Evolutionary conservation across 2,329 filamentous ascomycete species (phyloP), one percentile per base, ranked within the genome.

Genomic region (Thielaviopsis ethacetica): DNA sequence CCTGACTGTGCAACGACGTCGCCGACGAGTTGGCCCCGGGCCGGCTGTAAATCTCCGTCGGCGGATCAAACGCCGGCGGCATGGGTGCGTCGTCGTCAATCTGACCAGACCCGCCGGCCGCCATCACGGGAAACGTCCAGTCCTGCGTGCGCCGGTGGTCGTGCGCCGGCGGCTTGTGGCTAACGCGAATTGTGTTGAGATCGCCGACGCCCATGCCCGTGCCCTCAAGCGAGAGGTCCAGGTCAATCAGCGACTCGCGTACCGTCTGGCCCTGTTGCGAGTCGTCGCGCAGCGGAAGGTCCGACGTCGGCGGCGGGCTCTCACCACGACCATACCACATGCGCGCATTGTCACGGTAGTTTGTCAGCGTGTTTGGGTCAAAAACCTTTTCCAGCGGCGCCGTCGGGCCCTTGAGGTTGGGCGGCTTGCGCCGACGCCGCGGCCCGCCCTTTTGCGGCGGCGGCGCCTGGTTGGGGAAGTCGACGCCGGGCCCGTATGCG

Each of bases 341-440:
- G 13, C 70, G 66, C 41, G 72, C 73, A 59, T 76, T 75, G 53
- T 75, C 73, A 19, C 72, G 69, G 58, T 76, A 76, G 61, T 70
- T 75, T 4, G 73, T 72, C 27, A 74, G 67, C 1, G 74, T 75
- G 62, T 76, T 73, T 5, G 72, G 71, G 59, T 76, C 74, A 61
- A 76, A 76, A 1, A 76, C 68, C 49, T 75, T 75, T 58, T 75
- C 73, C 2, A 76, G 66, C 3, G 74, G 74, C 13, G 68, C 71
- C 56, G 70, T 71, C 59, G 73, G 65, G 3, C 70, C 70, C 24
- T 70, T 69, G 19, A 75, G 62, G 22, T 74, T 69, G n/a, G 73
- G 72, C 0, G 73, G 74, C 51, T 71, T 72, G 21, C 72, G 68
- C 15, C 72, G 68, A 47, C 72, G 65, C 41, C 66, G 57, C 62